phyloP scores from a whole-genome alignment of 2,329 filamentous ascomycete genomes.

The Dendrostoma leiphaemia region DNA sequence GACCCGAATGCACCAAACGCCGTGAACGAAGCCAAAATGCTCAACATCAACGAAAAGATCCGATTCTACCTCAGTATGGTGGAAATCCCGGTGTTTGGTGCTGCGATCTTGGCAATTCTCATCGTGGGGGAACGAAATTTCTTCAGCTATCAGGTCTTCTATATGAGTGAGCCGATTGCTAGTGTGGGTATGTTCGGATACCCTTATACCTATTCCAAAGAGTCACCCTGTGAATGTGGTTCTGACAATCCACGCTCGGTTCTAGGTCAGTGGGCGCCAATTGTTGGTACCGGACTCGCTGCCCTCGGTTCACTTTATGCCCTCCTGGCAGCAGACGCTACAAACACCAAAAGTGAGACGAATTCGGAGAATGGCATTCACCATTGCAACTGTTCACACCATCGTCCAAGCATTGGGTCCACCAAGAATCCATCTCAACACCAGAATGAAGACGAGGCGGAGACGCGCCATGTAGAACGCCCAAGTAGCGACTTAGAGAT shows the following conservation, averaged over 20 bases:
- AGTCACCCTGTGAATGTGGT: too few species aligned
- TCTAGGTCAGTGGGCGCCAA: constrained; percentile 57
- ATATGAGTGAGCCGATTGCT: constrained; percentile 60
- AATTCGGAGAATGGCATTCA: neutral
- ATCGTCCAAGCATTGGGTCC: neutral
- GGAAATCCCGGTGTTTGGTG: constrained; percentile 58
- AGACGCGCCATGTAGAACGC: neutral
- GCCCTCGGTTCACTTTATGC: constrained; percentile 50
- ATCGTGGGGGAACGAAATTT: constrained; percentile 64
- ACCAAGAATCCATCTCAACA: neutral
- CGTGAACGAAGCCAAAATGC: constrained; percentile 54
- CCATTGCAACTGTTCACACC: neutral
- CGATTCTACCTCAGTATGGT: constrained; percentile 52
- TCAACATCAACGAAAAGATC: constrained; percentile 53
- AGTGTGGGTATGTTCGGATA: constrained; percentile 53
- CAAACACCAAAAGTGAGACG: neutral
- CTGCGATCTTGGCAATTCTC: constrained; percentile 57
- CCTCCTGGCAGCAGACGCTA: neutral
- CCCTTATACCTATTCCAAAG: too few species aligned
- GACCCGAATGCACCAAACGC: constrained; percentile 39
- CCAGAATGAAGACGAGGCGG: neutral
- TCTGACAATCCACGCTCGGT: too few species aligned
- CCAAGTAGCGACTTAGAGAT: neutral
- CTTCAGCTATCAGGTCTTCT: constrained; percentile 53
- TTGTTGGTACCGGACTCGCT: constrained; percentile 57